Conservation (phyloP, 2,329 filamentous ascomycete genomes). For the Botrytis medusae region DNA sequence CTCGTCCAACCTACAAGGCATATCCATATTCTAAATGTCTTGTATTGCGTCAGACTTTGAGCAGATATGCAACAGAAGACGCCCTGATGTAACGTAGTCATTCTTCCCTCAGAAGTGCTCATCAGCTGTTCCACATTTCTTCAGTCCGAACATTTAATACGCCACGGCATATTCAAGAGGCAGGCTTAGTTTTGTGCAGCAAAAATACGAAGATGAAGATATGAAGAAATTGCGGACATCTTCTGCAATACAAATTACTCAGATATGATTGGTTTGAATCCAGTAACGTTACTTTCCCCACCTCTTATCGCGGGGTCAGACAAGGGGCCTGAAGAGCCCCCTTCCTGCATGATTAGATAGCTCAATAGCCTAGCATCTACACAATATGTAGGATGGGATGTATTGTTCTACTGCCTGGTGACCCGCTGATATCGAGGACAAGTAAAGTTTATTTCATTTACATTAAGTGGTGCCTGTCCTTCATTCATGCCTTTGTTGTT, state of each 20-base stretch:
- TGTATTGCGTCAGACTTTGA: background rate
- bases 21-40: background rate
- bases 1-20: background rate
- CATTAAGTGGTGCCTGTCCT: background rate
- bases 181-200: no score
- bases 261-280: background rate
- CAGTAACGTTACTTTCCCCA: conserved; percentile 11
- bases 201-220: background rate
- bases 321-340: background rate
- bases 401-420: background rate
- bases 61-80: conserved; percentile 1
- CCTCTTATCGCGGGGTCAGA: conserved; percentile 9
- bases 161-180: background rate
- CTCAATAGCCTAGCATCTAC: background rate
- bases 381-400: background rate
- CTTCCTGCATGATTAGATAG: background rate
- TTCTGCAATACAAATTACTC: conserved; percentile 5
- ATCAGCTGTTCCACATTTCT: conserved; percentile 4
- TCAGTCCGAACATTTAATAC: background rate
- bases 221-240: background rate
- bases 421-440: background rate
- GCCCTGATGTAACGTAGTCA: conserved; percentile 3
- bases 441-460: background rate
- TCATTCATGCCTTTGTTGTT: background rate
- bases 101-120: background rate